Percentiles rank a stretch among this genome's conserved stretches.
phyloP scores from a whole-genome alignment of 2,329 filamentous ascomycete genomes.

The Phoma herbarum region DNA sequence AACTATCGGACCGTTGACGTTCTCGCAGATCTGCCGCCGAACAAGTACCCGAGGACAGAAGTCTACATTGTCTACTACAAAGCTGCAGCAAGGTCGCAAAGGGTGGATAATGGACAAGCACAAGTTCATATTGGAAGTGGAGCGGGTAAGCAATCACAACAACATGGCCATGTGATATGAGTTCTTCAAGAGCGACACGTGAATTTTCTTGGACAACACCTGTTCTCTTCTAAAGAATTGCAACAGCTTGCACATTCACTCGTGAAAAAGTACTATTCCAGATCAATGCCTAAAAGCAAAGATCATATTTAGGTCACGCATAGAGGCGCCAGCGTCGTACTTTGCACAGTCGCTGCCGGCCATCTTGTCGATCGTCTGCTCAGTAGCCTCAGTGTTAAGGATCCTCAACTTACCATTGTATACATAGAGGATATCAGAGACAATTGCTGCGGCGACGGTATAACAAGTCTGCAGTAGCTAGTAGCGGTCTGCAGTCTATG shows the following conservation, averaged over 20 bases:
- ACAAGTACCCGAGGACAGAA: conserved; percentile 43
- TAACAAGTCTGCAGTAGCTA: conserved; percentile 26
- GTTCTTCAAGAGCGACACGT: conserved; percentile 34
- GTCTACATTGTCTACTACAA: conserved; percentile 48
- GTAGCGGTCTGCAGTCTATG: conserved; percentile 48
- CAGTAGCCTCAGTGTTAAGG: conserved; percentile 24
- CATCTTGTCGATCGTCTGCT: conserved; percentile 49
- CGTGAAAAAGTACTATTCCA: conserved; percentile 26
- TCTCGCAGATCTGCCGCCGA: conserved; percentile 53
- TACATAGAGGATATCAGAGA: conserved; percentile 24
- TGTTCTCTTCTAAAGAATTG: conserved; percentile 44
- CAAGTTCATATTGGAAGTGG: conserved; percentile 61
- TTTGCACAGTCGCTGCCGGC: conserved; percentile 59
- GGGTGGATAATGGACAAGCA: conserved; percentile 56
- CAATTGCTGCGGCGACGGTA: conserved; percentile 52
- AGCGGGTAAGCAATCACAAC: conserved; percentile 50
- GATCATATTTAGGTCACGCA: conserved; percentile 50
- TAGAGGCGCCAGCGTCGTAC: conserved; percentile 49
- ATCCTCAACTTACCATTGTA: conserved; percentile 16
- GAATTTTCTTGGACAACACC: conserved; percentile 35
- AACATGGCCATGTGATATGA: conserved; percentile 28
- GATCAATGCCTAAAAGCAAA: conserved; percentile 39
- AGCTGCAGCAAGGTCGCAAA: conserved; percentile 44
- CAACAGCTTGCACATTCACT: conserved; percentile 43
- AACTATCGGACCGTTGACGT: conserved; percentile 52